Evolutionary conservation across 306 rosid genomes (phyloP).

Genomic region (Trifolium pratense): DNA sequence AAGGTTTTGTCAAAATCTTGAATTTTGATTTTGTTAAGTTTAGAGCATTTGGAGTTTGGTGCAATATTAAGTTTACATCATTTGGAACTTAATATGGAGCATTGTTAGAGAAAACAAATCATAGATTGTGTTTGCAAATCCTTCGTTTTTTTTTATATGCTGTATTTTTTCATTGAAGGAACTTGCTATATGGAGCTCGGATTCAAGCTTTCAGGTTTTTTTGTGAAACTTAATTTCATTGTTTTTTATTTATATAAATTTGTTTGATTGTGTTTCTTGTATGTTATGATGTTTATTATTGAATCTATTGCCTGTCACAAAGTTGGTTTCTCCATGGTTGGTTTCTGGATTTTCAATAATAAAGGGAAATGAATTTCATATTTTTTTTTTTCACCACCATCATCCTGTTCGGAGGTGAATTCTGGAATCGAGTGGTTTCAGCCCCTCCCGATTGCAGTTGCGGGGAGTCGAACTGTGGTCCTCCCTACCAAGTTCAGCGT

Average conservation of each 20-base stretch:
- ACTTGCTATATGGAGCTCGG: neutral
- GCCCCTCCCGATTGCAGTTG: too few relatives aligned
- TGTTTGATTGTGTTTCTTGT: neutral
- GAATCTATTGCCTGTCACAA: neutral
- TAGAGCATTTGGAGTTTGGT: constrained; percentile 24
- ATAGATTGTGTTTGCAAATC: neutral
- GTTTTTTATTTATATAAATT: neutral
- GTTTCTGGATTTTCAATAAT: constrained; percentile 33
- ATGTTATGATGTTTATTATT: constrained; percentile 11
- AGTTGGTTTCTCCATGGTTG: constrained; percentile 1
- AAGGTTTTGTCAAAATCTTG: constrained; percentile 33
- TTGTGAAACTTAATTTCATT: constrained; percentile 24
- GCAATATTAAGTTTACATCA: constrained; percentile 3
- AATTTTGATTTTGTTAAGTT: constrained; percentile 24
- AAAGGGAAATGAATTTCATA: constrained; percentile 13
- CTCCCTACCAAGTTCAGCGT: too few relatives aligned
- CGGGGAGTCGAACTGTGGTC: too few relatives aligned
- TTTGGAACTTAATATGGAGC: constrained; percentile 2
- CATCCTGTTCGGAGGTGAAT: too few relatives aligned
- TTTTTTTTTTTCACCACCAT: too few relatives aligned
- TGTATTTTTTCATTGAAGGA: neutral
- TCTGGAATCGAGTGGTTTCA: too few relatives aligned
- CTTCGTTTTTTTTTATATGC: constrained; percentile 2
- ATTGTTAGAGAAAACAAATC: neutral
- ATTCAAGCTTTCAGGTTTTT: constrained; percentile 36